Conservation (phyloP, 208 protist species). For the Spongospora subterranea region DNA sequence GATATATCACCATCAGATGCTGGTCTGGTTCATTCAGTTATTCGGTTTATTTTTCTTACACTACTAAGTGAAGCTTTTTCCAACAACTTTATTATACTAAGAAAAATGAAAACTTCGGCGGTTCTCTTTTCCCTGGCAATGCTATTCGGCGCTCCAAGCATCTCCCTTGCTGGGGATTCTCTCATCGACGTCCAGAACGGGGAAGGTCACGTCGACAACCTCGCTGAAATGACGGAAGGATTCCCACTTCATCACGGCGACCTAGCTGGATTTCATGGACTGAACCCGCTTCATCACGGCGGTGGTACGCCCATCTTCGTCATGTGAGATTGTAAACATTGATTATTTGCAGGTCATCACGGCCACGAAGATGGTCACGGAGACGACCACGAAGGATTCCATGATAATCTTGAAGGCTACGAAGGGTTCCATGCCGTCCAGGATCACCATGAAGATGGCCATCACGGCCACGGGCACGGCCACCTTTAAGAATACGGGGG, state of each 20-base stretch:
- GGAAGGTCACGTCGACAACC: constrained; percentile 47
- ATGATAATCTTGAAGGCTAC: background rate
- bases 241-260: background rate
- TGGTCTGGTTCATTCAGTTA: background rate
- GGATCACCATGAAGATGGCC: constrained; percentile 1
- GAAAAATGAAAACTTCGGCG: background rate
- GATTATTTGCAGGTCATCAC: no score
- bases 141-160: background rate
- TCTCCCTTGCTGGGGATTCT: background rate
- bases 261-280: background rate
- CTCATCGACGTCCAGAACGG: constrained; percentile 7
- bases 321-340: background rate
- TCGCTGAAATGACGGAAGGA: background rate
- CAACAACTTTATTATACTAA: background rate
- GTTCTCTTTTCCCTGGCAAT: background rate
- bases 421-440: constrained; percentile 4
- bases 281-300: background rate
- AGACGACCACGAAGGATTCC: background rate
- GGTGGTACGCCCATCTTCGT: background rate
- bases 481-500: no score
- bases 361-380: background rate
- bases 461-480: no score
- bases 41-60: background rate
- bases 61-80: background rate
- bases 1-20: no score